Evolutionary conservation across 192 early-diverging fungal genomes (phyloP).

Genomic region (Coemansia asiatica): DNA sequence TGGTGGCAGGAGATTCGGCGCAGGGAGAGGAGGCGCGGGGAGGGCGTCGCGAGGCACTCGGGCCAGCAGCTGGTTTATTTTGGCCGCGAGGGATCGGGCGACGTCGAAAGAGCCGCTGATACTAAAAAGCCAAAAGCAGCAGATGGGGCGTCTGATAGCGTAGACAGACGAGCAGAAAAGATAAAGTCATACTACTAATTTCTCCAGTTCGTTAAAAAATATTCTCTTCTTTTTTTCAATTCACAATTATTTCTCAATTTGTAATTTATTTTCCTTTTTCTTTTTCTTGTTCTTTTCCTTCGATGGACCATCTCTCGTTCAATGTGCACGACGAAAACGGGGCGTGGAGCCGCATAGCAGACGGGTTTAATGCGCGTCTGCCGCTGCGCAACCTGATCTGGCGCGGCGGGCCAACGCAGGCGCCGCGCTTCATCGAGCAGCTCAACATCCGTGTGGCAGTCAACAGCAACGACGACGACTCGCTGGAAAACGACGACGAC

Average conservation of each 20-base stretch:
- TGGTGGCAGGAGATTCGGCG: conserved; percentile 29
- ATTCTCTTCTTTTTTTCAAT: not conserved
- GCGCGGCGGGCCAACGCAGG: conserved; percentile 67
- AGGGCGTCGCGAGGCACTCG: conserved; percentile 22
- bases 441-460: conserved; percentile 60
- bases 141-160: not conserved
- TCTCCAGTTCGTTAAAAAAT: no score
- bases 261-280: conserved; percentile 9
- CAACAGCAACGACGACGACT: conserved; percentile 12
- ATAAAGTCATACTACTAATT: conserved; percentile 49
- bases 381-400: conserved; percentile 80
- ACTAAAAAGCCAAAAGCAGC: not conserved
- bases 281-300: conserved; percentile 9
- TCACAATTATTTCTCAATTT: not conserved
- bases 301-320: conserved; percentile 28
- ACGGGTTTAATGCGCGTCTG: conserved; percentile 67
- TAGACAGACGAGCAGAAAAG: conserved; percentile 46
- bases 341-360: conserved; percentile 62
- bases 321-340: conserved; percentile 32
- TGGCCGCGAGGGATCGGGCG: conserved; percentile 10
- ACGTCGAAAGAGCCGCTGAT: not conserved
- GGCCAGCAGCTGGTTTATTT: conserved; percentile 22
- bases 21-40: conserved; percentile 12
- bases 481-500: conserved; percentile 38
- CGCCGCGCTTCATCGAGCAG: conserved; percentile 62